These are phyloP conservation scores for Penicillium sp. DNA, from an alignment of 2,329 filamentous ascomycete genomes.

Conservation along the genomic window DNA sequence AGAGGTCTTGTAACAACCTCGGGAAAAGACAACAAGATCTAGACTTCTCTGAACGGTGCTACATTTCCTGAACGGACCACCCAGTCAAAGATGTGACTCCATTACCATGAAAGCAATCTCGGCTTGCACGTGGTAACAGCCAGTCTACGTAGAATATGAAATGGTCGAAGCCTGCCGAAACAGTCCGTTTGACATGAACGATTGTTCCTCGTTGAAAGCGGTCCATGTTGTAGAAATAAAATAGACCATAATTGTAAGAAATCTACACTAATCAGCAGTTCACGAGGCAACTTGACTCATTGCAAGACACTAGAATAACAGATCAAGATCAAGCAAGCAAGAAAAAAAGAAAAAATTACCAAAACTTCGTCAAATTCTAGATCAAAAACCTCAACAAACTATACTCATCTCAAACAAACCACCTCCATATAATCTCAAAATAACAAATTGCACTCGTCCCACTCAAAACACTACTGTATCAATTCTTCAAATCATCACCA, in stretches of 20 bases:
- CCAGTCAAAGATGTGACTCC: too few species aligned
- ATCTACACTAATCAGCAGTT: not conserved
- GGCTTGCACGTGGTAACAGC: too few species aligned
- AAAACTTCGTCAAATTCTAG: not conserved
- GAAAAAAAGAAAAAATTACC: too few species aligned
- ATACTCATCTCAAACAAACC: not conserved
- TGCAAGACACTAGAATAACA: not conserved
- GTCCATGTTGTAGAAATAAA: not conserved
- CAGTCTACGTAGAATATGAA: not conserved
- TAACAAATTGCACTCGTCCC: not conserved
- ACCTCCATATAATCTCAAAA: not conserved
- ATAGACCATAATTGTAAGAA: not conserved
- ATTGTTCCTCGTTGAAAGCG: not conserved
- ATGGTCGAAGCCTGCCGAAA: not conserved
- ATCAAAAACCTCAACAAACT: not conserved
- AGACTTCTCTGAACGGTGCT: too few species aligned
- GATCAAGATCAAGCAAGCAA: too few species aligned
- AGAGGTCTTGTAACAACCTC: too few species aligned
- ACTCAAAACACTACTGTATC: not conserved
- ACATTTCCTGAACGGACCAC: too few species aligned
- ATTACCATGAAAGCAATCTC: too few species aligned
- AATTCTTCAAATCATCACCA: not conserved
- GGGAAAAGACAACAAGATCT: too few species aligned
- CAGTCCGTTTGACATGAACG: not conserved
- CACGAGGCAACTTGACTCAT: not conserved